These are phyloP conservation scores for Spathaspora sp. DNA, from an alignment of 1,139 yeast genomes.

Conservation along the genomic window DNA sequence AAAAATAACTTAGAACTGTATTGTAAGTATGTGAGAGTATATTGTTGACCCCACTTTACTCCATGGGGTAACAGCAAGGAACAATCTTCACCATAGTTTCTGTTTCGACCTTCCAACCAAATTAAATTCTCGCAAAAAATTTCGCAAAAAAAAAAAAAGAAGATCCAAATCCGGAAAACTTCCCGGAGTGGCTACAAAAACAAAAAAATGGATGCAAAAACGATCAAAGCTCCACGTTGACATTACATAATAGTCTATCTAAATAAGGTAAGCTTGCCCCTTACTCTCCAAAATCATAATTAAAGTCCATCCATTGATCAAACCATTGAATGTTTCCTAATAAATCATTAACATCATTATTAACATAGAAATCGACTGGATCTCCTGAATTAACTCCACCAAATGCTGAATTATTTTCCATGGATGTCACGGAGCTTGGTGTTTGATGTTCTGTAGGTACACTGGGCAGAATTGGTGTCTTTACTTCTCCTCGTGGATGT, in stretches of 20 bases:
- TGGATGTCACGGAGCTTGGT: slow-evolving; percentile 12
- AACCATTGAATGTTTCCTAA: slow-evolving; percentile 56
- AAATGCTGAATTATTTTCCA: slow-evolving; percentile 3
- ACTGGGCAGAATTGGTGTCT: neutral
- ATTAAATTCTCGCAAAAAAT: neutral
- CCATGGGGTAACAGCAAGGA: slow-evolving; percentile 1
- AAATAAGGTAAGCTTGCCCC: too few relatives aligned
- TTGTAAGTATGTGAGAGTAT: neutral
- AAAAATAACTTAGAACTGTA: neutral
- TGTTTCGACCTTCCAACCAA: neutral
- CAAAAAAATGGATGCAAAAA: slow-evolving; percentile 1
- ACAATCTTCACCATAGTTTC: neutral
- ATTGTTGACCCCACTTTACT: slow-evolving; percentile 1
- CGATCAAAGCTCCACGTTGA: neutral
- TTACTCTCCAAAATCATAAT: slow-evolving; percentile 17
- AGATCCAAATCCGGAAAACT: neutral
- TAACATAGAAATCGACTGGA: slow-evolving; percentile 11
- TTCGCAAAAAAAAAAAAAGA: neutral
- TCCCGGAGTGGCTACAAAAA: too few relatives aligned
- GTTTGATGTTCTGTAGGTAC: neutral
- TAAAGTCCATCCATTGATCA: slow-evolving; percentile 48
- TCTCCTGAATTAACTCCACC: slow-evolving; percentile 7
- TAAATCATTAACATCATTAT: slow-evolving; percentile 26
- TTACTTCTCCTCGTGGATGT: neutral
- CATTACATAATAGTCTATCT: neutral